phyloP scores from a whole-genome alignment of 176 grass and related monocot genomes.

The Guadua angustifolia region DNA sequence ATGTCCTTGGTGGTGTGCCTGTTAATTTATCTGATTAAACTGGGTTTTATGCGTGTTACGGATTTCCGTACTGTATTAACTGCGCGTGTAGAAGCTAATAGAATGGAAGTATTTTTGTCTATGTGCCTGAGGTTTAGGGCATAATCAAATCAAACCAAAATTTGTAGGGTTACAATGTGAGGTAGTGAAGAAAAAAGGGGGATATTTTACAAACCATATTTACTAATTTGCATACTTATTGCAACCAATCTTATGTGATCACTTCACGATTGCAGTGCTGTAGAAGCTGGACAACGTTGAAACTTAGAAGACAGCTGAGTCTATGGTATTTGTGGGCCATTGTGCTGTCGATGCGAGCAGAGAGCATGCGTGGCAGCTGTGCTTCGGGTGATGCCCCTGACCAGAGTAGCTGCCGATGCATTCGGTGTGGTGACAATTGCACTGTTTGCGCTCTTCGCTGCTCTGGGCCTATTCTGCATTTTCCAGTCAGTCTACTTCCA shows the following conservation, averaged over 20 bases:
- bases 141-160: conserved; percentile 24
- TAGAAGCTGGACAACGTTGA: conserved; percentile 36
- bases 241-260: conserved; percentile 36
- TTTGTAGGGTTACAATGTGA: not conserved
- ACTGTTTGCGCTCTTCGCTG: conserved; percentile 65
- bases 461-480: conserved; percentile 74
- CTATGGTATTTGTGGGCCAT: conserved; percentile 62
- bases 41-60: not conserved
- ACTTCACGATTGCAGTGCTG: conserved; percentile 44
- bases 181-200: no score
- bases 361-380: conserved; percentile 95
- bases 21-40: conserved; percentile 33
- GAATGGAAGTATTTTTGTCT: conserved; percentile 3
- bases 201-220: no score
- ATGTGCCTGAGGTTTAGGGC: conserved; percentile 20
- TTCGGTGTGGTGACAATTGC: conserved; percentile 82
- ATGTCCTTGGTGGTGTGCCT: conserved; percentile 12
- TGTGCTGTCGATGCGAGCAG: conserved; percentile 74
- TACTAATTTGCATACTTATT: no score
- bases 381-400: conserved; percentile 94
- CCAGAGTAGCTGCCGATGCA: conserved; percentile 79
- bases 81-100: not conserved
- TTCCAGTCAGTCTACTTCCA: conserved; percentile 63
- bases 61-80: not conserved
- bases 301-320: conserved; percentile 37